Evolutionary conservation across 176 grass and related monocot genomes (phyloP).

Genomic region (Ananas comosus): DNA sequence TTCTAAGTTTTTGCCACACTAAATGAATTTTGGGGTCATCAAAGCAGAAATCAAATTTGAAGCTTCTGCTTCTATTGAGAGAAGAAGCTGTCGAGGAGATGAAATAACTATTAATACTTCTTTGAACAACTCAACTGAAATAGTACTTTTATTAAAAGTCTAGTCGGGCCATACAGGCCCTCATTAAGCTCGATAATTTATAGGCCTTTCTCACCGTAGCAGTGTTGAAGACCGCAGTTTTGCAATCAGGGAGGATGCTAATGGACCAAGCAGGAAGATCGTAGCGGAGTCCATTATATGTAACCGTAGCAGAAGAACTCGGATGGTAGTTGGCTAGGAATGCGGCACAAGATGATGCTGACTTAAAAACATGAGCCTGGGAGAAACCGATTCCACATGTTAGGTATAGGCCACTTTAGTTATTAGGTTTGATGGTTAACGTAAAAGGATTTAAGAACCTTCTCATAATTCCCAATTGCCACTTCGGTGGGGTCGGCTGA

Average conservation of each 20-base stretch:
- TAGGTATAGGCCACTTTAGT: background rate
- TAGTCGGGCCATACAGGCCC: no score
- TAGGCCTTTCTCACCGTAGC: constrained; percentile 45
- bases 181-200: background rate
- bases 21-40: no score
- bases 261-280: constrained; percentile 86
- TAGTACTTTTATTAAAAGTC: no score
- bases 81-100: background rate
- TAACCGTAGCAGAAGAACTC: constrained; percentile 37
- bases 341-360: constrained; percentile 46
- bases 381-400: constrained; percentile 12
- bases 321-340: constrained; percentile 79
- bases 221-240: constrained; percentile 81
- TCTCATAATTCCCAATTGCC: constrained; percentile 52
- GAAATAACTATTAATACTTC: no score
- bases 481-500: constrained; percentile 49
- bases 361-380: constrained; percentile 72
- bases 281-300: constrained; percentile 47
- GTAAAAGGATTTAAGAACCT: constrained; percentile 30
- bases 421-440: background rate
- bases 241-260: constrained; percentile 88
- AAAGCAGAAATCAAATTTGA: no score
- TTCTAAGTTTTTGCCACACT: no score
- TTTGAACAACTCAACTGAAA: no score
- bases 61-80: no score